Evolutionary conservation across 2,329 filamentous ascomycete genomes (phyloP), one percentile per base, ranked within the genome.

Genomic region (Simplicillium sp.): DNA sequence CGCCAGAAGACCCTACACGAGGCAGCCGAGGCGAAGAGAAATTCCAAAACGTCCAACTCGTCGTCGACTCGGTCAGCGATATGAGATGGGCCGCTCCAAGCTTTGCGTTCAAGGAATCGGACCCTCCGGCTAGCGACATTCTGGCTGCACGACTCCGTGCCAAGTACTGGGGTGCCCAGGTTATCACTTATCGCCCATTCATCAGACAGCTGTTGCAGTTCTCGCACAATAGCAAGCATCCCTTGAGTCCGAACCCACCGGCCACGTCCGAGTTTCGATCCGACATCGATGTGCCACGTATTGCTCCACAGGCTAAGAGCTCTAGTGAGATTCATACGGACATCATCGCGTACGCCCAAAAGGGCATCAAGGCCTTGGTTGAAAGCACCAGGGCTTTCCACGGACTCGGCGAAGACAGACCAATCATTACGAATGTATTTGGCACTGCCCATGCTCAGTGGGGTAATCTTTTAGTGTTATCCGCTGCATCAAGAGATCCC

Each of bases 401-500:
- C 47, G 68, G 70, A 2, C 70, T 85, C 18, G 68, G 75, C 13
- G 62, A 66, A n/a, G 62, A 75, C 46, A 77, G 87, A 25, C 77
- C 85, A 8, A 82, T 96, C 39, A 81, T 97, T 41, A 97, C 90
- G n/a, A 97, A 96, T 53, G 82, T 95, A 17, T 94, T 95, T 62
- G 89, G 90, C 39, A 97, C 90, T 14, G 84, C 88, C 46, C 90
- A 96, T 70, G 89, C 90, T 6, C 92, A 98, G 87, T 98, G 94
- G 68, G 90, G 92, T 44, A 97, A 97, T 57, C 77, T 96, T 54
- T 70, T 97, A 37, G 87, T 94, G n/a, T 75, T 98, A 3, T 80
- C 86, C 18, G 88, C 90, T 2, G 84, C 83, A 3, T 89, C 80
- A 60, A 75, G 73, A 46, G 84, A 90, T 36, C 72, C 68, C 4